A percentile compares a stretch with the other conserved stretches of the same genome.
Evolutionary conservation across 2,329 filamentous ascomycete genomes (phyloP).

Genomic region (Apiospora phragmitis): DNA sequence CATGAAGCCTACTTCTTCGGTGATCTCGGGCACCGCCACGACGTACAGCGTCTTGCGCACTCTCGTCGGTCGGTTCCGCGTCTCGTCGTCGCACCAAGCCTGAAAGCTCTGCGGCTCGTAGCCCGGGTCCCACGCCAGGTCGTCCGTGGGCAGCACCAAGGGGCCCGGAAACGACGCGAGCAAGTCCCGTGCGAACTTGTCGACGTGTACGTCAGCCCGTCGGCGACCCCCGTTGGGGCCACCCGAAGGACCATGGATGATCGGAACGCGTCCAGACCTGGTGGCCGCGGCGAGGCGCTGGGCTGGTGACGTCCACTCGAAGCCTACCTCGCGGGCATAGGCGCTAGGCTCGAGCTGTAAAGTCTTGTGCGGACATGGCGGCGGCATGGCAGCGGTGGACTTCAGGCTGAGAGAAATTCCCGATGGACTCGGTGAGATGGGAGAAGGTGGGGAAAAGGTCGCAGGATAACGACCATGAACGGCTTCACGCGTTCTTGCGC

Average conservation of each 20-base stretch:
- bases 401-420: background rate
- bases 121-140: conserved; percentile 54
- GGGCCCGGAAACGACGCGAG: conserved; percentile 54
- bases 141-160: conserved; percentile 60
- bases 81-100: conserved; percentile 46
- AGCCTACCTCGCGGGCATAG: conserved; percentile 31
- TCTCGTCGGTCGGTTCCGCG: conserved; percentile 50
- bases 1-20: conserved; percentile 38
- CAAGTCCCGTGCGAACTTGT: conserved; percentile 21
- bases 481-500: background rate
- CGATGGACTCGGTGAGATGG: background rate
- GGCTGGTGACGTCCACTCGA: conserved; percentile 27
- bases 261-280: conserved; percentile 27
- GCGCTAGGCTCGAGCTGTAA: conserved; percentile 32
- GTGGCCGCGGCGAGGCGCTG: conserved; percentile 32
- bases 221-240: conserved; percentile 9
- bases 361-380: conserved; percentile 18
- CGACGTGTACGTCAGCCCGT: conserved; percentile 19
- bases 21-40: conserved; percentile 43
- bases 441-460: background rate
- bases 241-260: background rate
- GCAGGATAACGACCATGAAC: background rate
- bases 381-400: background rate
- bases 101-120: conserved; percentile 52
- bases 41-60: conserved; percentile 55